Base-by-base conservation (phyloP, 192 early-diverging fungal genomes). In the Coemansia sp. region DNA sequence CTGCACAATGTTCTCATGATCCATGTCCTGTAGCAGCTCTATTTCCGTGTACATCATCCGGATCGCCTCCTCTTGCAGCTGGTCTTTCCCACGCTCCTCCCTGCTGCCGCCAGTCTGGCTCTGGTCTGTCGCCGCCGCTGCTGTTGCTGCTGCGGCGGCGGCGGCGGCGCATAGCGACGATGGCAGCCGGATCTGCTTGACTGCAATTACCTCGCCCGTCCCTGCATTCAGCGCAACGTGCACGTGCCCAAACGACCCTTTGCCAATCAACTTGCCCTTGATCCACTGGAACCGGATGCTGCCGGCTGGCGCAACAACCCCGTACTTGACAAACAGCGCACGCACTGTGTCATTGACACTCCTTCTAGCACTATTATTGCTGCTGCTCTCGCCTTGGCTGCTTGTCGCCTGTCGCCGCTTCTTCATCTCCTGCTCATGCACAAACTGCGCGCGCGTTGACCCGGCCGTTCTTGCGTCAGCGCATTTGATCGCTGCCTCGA, bases 1-100 rank as follows among this genome's bases (percentile, higher is more conserved):
- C 76, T 93, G 89, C 40, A 98, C 96, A 83, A 98, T 92, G 72
- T 98, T 91, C 55, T 92, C 91, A 55, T 96, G 89, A 60, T 93
- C 91, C 63, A 92, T 66, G 65, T 88, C 89, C 64, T 87, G 85
- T 20, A 93, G 65, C 48, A 93, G 73, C 66, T 86, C 83, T 38
- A 91, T 91, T 72, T 93, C 92, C 8, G 84, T 85, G 59, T 87
- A 84, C 56, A 93, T 84, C 29, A 89, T 86, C 53, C 87, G 82
- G 11, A 81, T 67, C 23, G 75, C 73, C 48, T 75, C 76, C 23
- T 65, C 71, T 22, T 23, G 25, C 38, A 11, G 29, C 57, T 23
- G 36, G 56, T 22, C 55, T 40, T 20, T 56, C 17, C 52, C 56
- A 20, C 42, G 36, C 29, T 33, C 50, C 38, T 2, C 38, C 38